Evolutionary conservation across 352 stramenopile species (phyloP).

Genomic region (Pythium dissotocum): DNA sequence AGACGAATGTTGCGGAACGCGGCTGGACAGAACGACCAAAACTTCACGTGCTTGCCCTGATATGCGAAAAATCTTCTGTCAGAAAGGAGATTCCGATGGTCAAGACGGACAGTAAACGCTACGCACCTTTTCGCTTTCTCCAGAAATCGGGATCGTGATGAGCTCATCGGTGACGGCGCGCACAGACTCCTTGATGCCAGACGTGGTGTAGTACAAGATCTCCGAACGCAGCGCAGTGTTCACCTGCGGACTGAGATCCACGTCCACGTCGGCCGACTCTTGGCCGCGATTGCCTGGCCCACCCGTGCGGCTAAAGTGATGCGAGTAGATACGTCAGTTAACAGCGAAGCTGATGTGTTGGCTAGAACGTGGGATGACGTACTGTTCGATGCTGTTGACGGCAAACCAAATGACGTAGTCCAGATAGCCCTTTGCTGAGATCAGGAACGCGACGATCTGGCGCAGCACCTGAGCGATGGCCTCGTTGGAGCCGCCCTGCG

Average conservation of each 20-base stretch:
- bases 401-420: constrained; percentile 91
- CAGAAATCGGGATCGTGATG: constrained; percentile 81
- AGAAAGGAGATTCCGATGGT: background rate
- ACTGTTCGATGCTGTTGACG: constrained; percentile 87
- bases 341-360: background rate
- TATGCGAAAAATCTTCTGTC: background rate
- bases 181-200: constrained; percentile 86
- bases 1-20: constrained; percentile 86
- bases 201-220: constrained; percentile 91
- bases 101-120: background rate
- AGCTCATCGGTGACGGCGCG: constrained; percentile 70
- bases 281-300: constrained; percentile 40
- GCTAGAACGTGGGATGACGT: constrained; percentile 3
- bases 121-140: constrained; percentile 64
- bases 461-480: constrained; percentile 74
- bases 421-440: constrained; percentile 82
- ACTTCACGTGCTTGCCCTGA: constrained; percentile 81
- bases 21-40: constrained; percentile 86
- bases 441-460: constrained; percentile 83
- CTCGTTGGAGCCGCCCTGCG: constrained; percentile 33
- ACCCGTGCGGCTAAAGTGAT: constrained; percentile 33
- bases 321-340: background rate
- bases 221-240: constrained; percentile 88
- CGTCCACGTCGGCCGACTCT: constrained; percentile 78
- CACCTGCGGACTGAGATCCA: constrained; percentile 84